These are phyloP conservation scores for Ophiostoma australiae DNA, from an alignment of 2,329 filamentous ascomycete species.

Conservation along the genomic window DNA sequence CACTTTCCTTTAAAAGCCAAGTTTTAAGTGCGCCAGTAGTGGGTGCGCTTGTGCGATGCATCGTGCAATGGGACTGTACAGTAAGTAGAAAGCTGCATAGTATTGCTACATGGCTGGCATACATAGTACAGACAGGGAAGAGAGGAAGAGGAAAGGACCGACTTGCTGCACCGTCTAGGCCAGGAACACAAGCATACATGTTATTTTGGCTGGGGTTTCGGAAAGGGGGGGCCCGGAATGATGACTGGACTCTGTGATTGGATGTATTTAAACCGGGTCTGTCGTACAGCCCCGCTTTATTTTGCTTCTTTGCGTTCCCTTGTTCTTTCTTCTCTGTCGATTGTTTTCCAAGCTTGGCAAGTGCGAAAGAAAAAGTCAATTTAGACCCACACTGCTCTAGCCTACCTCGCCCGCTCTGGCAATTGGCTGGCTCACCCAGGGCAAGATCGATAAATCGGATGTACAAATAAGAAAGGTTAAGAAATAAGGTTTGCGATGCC, in stretches of 20 bases:
- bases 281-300: neutral
- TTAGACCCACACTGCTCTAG: neutral
- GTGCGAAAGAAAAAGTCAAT: constrained; percentile 18
- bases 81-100: neutral
- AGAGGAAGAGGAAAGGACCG: constrained; percentile 3
- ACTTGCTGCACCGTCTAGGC: constrained; percentile 1
- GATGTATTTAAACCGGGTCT: neutral
- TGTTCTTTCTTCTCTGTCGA: constrained; percentile 18
- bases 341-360: constrained; percentile 13
- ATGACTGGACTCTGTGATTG: neutral
- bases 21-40: constrained; percentile 6
- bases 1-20: constrained; percentile 10
- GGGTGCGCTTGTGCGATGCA: neutral
- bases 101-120: neutral
- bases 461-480: neutral
- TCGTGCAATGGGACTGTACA: neutral
- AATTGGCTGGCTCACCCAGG: neutral
- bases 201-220: constrained; percentile 28
- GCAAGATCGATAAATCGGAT: constrained; percentile 6
- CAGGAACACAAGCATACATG: constrained; percentile 15
- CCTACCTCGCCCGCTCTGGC: constrained; percentile 12
- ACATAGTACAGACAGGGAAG: neutral
- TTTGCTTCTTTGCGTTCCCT: constrained; percentile 1
- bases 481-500: neutral
- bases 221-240: constrained; percentile 23